Evolutionary conservation across 108 stramenopile species (phyloP).

Genomic region (Pseudonitzschia multiseries): DNA sequence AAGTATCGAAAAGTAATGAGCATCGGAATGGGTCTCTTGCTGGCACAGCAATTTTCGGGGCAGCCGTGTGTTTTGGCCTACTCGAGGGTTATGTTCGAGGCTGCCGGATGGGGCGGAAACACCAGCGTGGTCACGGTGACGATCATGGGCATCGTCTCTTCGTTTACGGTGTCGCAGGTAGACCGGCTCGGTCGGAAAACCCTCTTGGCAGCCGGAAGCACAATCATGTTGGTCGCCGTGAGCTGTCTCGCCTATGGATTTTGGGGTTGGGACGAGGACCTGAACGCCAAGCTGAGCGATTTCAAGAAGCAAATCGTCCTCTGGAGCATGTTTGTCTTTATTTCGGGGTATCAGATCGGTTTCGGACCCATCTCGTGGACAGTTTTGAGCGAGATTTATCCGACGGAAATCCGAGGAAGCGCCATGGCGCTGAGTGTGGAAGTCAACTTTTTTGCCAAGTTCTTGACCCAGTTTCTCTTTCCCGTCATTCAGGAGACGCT

Average conservation of each 20-base stretch:
- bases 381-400: slow-evolving; percentile 73
- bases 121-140: slow-evolving; percentile 54
- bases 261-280: slow-evolving; percentile 28
- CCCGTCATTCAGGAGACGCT: slow-evolving; percentile 58
- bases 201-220: slow-evolving; percentile 23
- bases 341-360: slow-evolving; percentile 59
- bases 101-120: slow-evolving; percentile 55
- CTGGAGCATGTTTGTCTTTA: slow-evolving; percentile 37
- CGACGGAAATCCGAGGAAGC: slow-evolving; percentile 68
- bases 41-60: slow-evolving; percentile 75
- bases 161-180: slow-evolving; percentile 37
- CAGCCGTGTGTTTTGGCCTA: slow-evolving; percentile 79
- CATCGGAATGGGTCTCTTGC: slow-evolving; percentile 53
- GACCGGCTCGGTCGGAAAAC: slow-evolving; percentile 43
- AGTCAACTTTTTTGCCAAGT: slow-evolving; percentile 70
- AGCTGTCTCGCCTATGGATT: slow-evolving; percentile 25
- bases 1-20: slow-evolving; percentile 42
- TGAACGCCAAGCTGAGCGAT: background rate
- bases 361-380: slow-evolving; percentile 78
- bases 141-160: slow-evolving; percentile 65
- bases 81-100: slow-evolving; percentile 61
- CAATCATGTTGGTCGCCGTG: slow-evolving; percentile 27
- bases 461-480: slow-evolving; percentile 61
- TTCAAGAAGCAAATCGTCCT: slow-evolving; percentile 25
- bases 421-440: slow-evolving; percentile 82